phyloP scores from a whole-genome alignment of 768 basidiomycete genomes.

The Nidula microcarpa region DNA sequence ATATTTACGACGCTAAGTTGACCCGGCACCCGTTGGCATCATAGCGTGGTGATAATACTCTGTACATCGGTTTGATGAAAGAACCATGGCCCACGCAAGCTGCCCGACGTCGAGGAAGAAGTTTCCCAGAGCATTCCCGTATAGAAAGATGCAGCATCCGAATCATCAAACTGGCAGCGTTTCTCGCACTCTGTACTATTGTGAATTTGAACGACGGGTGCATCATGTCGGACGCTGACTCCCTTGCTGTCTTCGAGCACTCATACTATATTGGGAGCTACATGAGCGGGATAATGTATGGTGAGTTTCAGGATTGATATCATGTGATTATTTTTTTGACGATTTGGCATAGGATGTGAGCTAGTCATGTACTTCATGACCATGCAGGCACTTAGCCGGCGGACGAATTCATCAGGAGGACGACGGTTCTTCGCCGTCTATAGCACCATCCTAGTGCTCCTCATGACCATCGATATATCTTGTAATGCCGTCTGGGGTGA shows the following conservation, averaged over 20 bases:
- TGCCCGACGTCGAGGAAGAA: no score
- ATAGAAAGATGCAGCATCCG: no score
- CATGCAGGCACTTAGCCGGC: constrained; percentile 16
- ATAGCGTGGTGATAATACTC: no score
- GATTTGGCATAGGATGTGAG: constrained; percentile 17
- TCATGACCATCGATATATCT: constrained; percentile 23
- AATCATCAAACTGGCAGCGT: no score
- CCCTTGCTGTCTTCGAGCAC: constrained; percentile 17
- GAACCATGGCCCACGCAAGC: no score
- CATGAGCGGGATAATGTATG: constrained; percentile 26
- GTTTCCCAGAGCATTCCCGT: no score
- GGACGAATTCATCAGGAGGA: constrained; percentile 12
- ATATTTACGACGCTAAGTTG: no score
- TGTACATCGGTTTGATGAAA: no score
- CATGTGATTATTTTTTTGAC: constrained; percentile 2
- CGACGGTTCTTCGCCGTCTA: constrained; percentile 20
- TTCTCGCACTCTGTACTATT: no score
- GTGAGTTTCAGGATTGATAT: constrained; percentile 7
- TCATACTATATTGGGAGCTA: constrained; percentile 25
- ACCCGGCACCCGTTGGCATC: no score
- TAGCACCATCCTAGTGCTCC: constrained; percentile 20
- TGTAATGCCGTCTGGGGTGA: constrained; percentile 27
- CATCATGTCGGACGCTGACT: background rate
- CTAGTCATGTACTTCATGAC: constrained; percentile 22
- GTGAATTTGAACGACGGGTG: background rate